A percentile compares a stretch with the other conserved stretches of the same genome.
These are phyloP conservation scores for Citeromyces matritensis DNA, from an alignment of 805 yeast species.

Conservation along the genomic window DNA sequence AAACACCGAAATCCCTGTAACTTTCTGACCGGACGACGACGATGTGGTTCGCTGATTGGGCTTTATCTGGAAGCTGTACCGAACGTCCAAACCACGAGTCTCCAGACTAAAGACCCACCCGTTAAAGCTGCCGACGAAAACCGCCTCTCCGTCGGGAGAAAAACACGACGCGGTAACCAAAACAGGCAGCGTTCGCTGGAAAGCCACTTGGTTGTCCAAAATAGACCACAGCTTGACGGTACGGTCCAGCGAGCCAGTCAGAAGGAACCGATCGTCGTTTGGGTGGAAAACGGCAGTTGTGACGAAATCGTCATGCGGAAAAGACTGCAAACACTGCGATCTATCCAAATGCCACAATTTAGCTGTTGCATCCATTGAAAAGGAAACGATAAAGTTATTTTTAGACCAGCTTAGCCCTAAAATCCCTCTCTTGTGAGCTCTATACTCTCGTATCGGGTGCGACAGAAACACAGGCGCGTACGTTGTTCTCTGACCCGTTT, in stretches of 20 bases:
- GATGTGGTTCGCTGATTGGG: slow-evolving; percentile 16
- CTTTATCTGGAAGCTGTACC: slow-evolving; percentile 27
- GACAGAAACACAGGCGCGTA: slow-evolving; percentile 73
- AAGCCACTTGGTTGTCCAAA: slow-evolving; percentile 53
- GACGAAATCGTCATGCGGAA: slow-evolving; percentile 68
- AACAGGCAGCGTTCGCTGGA: slow-evolving; percentile 42
- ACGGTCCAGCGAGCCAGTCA: slow-evolving; percentile 61
- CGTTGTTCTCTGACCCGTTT: slow-evolving; percentile 8
- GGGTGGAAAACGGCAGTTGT: slow-evolving; percentile 75
- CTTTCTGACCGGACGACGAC: slow-evolving; percentile 30
- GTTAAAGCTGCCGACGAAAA: slow-evolving; percentile 65
- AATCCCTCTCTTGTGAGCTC: slow-evolving; percentile 58
- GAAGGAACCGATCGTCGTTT: slow-evolving; percentile 77
- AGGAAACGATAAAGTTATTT: slow-evolving; percentile 56
- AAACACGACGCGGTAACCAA: slow-evolving; percentile 64
- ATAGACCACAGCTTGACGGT: slow-evolving; percentile 80
- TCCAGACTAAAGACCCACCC: slow-evolving; percentile 52
- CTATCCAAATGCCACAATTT: slow-evolving; percentile 77
- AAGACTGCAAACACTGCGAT: slow-evolving; percentile 42
- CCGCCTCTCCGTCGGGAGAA: slow-evolving; percentile 46
- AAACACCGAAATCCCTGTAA: slow-evolving; percentile 55
- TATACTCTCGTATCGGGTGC: slow-evolving; percentile 40
- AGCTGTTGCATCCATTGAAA: slow-evolving; percentile 78
- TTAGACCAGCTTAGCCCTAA: slow-evolving; percentile 80
- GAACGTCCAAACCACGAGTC: slow-evolving; percentile 43